These are phyloP conservation scores for Candida nitratophila DNA, from an alignment of 805 yeast genomes.

Conservation along the genomic window DNA sequence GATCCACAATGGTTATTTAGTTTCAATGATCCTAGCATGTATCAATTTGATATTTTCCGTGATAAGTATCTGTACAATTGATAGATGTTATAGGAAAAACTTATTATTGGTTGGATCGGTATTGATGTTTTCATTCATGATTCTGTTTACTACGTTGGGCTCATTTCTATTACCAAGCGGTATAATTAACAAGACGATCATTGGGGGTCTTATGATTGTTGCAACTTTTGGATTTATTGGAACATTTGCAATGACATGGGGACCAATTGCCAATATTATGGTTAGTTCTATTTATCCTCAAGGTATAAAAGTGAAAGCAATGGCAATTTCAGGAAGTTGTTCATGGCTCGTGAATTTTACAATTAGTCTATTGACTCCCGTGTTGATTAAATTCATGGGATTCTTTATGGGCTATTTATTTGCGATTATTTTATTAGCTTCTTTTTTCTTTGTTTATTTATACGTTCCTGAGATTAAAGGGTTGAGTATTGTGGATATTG, in stretches of 20 bases:
- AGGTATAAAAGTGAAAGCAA: slow-evolving; percentile 48
- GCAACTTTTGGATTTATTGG: slow-evolving; percentile 53
- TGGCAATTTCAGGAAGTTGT: slow-evolving; percentile 50
- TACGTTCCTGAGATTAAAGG: slow-evolving; percentile 28
- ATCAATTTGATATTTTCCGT: slow-evolving; percentile 50
- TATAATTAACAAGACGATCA: slow-evolving; percentile 24
- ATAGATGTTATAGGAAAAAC: slow-evolving; percentile 38
- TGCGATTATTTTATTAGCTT: slow-evolving; percentile 14
- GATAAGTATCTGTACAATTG: slow-evolving; percentile 40
- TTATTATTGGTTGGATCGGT: slow-evolving; percentile 43
- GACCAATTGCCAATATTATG: slow-evolving; percentile 61
- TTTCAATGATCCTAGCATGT: slow-evolving; percentile 47
- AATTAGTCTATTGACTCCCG: slow-evolving; percentile 64
- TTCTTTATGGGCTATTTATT: slow-evolving; percentile 63
- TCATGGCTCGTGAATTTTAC: slow-evolving; percentile 61
- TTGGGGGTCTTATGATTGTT: slow-evolving; percentile 49
- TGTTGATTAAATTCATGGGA: slow-evolving; percentile 52
- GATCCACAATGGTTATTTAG: slow-evolving; percentile 43
- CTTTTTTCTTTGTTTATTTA: slow-evolving; percentile 18
- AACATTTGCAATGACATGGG: slow-evolving; percentile 67
- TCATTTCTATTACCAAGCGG: slow-evolving; percentile 27
- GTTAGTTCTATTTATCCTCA: slow-evolving; percentile 62
- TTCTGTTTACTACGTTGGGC: slow-evolving; percentile 52
- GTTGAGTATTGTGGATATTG: slow-evolving; percentile 14
- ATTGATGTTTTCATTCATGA: slow-evolving; percentile 44